Evolutionary conservation across 306 rosid genomes (phyloP), one percentile per base, ranked within the genome.

Genomic region (Lithocarpus polystachyus): DNA sequence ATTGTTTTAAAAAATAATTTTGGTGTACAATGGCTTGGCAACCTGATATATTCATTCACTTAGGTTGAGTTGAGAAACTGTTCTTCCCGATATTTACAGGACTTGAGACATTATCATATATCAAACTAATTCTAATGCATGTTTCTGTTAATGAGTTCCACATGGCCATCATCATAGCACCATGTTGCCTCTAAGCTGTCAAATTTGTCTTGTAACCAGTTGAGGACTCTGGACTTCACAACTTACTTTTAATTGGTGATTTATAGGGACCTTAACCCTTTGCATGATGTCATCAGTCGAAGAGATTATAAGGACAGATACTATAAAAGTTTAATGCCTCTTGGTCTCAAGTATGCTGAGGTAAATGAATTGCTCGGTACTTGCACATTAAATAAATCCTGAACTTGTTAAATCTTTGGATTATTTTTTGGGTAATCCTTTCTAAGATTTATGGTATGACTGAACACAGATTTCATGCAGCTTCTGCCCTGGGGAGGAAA

Each of bases 401-500:
- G 51, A 71, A 73, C 71, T 76, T 77, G 14, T 45, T 20, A 20
- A 29, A 4, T 5, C 11, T 31, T 19, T 48, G 53, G 28, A 5
- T 48, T 12, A 19, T 60, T 68, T 28, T 4, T 76, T 26, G 57
- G n/a, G 29, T 31, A 57, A 72, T 84, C 78, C 71, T 78, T 76
- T 76, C 89, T 86, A 62, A 79, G 77, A 75, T 65, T 76, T 43
- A 77, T 83, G 84, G 80, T 74, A 75, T 83, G 82, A 88, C 89
- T 84, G 85, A 89, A 84, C 86, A 85, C 83, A 85, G 88, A 89
- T 75, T 94, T 89, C 71, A 69, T 92, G 92, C 98, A 94, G 97
- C 93, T 85, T 87, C 90, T 94, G 87, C 97, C 97, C 57, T 94
- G 99, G 95, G 99, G 99, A 80, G 99, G 99, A 87, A 94, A 91